Conservation (phyloP, 352 stramenopile genomes). For the Stephanocyclus meneghinianus region DNA sequence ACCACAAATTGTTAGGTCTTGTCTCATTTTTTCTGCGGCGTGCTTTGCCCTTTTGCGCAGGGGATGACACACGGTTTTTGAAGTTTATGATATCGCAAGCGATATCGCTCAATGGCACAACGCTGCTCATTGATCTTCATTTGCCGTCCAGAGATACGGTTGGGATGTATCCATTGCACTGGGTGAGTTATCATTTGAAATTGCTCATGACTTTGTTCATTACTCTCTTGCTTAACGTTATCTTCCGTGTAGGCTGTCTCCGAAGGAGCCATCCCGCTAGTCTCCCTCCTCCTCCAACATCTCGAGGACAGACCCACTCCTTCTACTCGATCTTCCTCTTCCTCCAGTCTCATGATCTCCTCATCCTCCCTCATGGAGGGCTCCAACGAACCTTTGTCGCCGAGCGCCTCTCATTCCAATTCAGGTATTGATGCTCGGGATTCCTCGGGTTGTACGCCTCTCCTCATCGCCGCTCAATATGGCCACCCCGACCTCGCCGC, state of each 20-base stretch:
- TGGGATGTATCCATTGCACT: slow-evolving; percentile 85
- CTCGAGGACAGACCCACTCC: slow-evolving; percentile 54
- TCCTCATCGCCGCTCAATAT: slow-evolving; percentile 87
- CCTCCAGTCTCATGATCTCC: slow-evolving; percentile 18
- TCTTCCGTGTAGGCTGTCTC: slow-evolving; percentile 60
- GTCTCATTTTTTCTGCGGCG: slow-evolving; percentile 30
- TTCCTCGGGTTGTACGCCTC: slow-evolving; percentile 83
- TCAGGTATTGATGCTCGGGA: slow-evolving; percentile 78
- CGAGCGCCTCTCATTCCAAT: slow-evolving; percentile 15
- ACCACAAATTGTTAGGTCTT: neutral
- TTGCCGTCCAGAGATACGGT: slow-evolving; percentile 76
- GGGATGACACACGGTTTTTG: slow-evolving; percentile 76
- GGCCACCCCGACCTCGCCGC: slow-evolving; percentile 84
- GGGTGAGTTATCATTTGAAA: slow-evolving; percentile 34
- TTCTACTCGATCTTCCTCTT: slow-evolving; percentile 1
- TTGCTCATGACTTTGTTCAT: neutral
- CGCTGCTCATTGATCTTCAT: slow-evolving; percentile 54
- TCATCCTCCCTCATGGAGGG: slow-evolving; percentile 35
- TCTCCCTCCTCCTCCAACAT: slow-evolving; percentile 73
- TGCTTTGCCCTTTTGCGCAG: slow-evolving; percentile 22
- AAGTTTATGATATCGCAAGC: slow-evolving; percentile 57
- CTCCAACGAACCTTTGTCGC: slow-evolving; percentile 10
- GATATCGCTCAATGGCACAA: slow-evolving; percentile 25
- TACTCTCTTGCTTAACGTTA: neutral
- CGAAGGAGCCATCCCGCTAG: slow-evolving; percentile 77